Base-by-base conservation (phyloP, 495 filamentous ascomycete species). In the Geopyxis carbonaria region DNA sequence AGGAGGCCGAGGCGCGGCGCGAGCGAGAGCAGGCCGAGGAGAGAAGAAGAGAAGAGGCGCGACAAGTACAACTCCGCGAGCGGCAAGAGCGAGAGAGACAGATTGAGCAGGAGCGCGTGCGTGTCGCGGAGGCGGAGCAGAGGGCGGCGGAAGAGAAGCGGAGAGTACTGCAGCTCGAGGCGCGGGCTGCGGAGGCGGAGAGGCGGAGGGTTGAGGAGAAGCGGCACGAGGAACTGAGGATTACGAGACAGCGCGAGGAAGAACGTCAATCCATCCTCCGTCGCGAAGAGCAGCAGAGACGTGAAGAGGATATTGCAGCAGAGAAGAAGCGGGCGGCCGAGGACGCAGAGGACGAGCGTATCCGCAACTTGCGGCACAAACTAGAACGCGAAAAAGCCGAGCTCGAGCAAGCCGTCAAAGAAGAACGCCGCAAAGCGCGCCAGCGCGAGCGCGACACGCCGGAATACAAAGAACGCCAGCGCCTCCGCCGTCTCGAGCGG, bases 1-100 rank as follows among this genome's bases (percentile, higher is more conserved):
- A 28, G 13, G 25, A 7, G 7, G 25, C 25, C 7, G 35, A 51
- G 19, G 7, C 41, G 24, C 36, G 31, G 22, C 6, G 23, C 23
- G 45, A 51, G 32, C 37, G 8, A 19, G 48, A 51, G 36, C 27
- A 48, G 18, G 48, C 50, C 22, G 47, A 42, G 33, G 21, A 34
- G 16, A 7, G 42, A 33, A 19, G 22, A 37, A 13, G 35, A 45
- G 19, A 28, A 37, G 32, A 48, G 46, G 25, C 3, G 28, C 22
- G 46, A 46, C 19, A 13, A 28, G 25, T 7, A 28, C 7, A 13
- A 28, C 7, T 7, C 7, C 7, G 25, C 25, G 25, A 28, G 25
- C 7, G 25, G 25, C 7, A 13, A 28, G 25, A 28, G 25, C 7
- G 25, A 28, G 25, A 13, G 13, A 28, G 25, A 13, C 7, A 28